Percentiles rank a stretch among this genome's conserved stretches.
Evolutionary conservation across 2,329 filamentous ascomycete genomes (phyloP).

Genomic region (Berkeleyomyces rouxiae): DNA sequence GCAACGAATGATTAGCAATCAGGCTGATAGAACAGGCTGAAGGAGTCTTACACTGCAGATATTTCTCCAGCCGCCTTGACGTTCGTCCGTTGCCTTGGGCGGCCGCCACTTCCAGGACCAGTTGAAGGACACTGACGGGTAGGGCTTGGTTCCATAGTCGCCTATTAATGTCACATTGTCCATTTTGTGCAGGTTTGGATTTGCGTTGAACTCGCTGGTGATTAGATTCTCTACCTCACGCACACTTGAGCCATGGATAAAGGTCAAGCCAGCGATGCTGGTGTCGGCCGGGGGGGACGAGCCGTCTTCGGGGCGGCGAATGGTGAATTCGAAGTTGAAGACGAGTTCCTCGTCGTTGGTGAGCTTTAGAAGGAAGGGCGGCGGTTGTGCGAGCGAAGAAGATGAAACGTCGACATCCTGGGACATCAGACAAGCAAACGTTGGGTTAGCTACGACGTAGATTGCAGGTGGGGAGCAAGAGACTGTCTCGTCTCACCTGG

Average conservation of each 20-base stretch:
- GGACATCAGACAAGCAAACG: neutral
- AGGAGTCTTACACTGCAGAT: conserved; percentile 58
- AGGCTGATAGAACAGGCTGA: neutral
- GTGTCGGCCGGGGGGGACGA: conserved; percentile 44
- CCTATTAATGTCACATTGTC: conserved; percentile 91
- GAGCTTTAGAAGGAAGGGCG: conserved; percentile 63
- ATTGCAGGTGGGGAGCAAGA: conserved; percentile 15
- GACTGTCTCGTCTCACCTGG: conserved; percentile 44
- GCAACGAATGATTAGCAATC: conserved; percentile 16
- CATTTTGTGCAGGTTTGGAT: conserved; percentile 95
- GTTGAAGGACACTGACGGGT: conserved; percentile 68
- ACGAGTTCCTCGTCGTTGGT: conserved; percentile 80
- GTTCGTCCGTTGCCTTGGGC: conserved; percentile 65
- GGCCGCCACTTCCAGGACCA: conserved; percentile 98
- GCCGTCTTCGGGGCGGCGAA: conserved; percentile 41
- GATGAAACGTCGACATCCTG: neutral
- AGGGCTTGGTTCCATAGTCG: conserved; percentile 74
- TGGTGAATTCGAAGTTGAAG: conserved; percentile 83
- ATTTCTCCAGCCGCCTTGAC: conserved; percentile 85
- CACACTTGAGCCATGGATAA: conserved; percentile 70
- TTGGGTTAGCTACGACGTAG: neutral
- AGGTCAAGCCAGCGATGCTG: conserved; percentile 74
- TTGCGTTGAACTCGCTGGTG: conserved; percentile 87
- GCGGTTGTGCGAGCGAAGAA: neutral
- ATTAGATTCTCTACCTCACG: conserved; percentile 87